A percentile compares a stretch with the other conserved stretches of the same genome.
phyloP scores from a whole-genome alignment of 768 basidiomycete species.

The Lentinula detonsa region DNA sequence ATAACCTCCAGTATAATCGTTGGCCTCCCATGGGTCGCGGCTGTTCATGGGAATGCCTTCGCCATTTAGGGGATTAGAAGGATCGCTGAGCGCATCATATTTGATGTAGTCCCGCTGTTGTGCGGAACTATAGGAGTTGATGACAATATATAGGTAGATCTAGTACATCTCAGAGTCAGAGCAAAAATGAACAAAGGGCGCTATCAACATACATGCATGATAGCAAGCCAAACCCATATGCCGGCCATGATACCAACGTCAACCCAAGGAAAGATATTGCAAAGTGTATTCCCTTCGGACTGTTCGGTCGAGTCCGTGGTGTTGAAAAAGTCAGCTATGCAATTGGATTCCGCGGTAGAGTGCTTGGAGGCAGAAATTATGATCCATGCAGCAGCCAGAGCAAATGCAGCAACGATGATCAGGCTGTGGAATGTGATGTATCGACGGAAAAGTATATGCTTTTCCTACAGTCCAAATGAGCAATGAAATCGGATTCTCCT shows the following conservation, averaged over 20 bases:
- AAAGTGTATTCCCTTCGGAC: constrained; percentile 64
- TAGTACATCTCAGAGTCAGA: constrained; percentile 18
- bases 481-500: not conserved
- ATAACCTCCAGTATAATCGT: constrained; percentile 28
- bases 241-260: constrained; percentile 89
- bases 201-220: constrained; percentile 53
- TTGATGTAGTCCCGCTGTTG: constrained; percentile 80
- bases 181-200: constrained; percentile 4
- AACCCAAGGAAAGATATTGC: constrained; percentile 89
- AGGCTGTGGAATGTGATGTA: constrained; percentile 65
- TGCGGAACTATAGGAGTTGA: constrained; percentile 57
- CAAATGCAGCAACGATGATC: constrained; percentile 54
- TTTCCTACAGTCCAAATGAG: constrained; percentile 45
- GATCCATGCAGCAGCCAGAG: constrained; percentile 76
- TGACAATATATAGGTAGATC: constrained; percentile 41
- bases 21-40: constrained; percentile 69
- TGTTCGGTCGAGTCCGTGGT: constrained; percentile 23
- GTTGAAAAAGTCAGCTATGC: constrained; percentile 54
- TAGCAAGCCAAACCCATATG: constrained; percentile 76
- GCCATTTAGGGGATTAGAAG: constrained; percentile 42
- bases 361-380: constrained; percentile 78
- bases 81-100: constrained; percentile 68
- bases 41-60: constrained; percentile 59
- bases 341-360: constrained; percentile 59
- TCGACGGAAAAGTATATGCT: constrained; percentile 53